Percentiles rank a stretch among this genome's conserved stretches.
Evolutionary conservation across 2,329 filamentous ascomycete genomes (phyloP).

Genomic region (Trichoderma brevicompactum): DNA sequence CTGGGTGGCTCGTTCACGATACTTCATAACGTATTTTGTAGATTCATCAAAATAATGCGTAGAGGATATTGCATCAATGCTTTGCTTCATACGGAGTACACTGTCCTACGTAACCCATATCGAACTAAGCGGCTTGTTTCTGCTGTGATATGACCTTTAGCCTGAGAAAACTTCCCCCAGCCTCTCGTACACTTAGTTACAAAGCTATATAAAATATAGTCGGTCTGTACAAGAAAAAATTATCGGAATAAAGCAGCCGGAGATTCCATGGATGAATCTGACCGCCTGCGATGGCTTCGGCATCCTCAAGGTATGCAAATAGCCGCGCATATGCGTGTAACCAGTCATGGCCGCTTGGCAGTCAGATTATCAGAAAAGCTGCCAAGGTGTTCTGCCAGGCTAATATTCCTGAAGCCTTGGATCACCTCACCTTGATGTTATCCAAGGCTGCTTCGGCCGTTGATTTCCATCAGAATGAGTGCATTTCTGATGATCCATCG

Average conservation of each 20-base stretch:
- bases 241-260: background rate
- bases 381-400: background rate
- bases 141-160: too few species aligned
- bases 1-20: too few species aligned
- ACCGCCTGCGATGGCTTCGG: background rate
- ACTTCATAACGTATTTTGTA: too few species aligned
- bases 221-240: background rate
- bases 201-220: background rate
- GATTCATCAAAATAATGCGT: too few species aligned
- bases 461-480: background rate
- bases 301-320: background rate
- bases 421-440: background rate
- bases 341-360: background rate
- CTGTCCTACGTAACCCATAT: too few species aligned
- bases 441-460: background rate
- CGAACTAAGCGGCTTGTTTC: too few species aligned
- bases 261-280: background rate
- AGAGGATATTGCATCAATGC: too few species aligned
- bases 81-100: too few species aligned
- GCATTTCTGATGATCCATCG: background rate
- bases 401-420: background rate
- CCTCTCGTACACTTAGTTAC: background rate
- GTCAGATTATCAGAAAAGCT: background rate
- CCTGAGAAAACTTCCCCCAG: too few species aligned
- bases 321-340: conserved; percentile 1